Evolutionary conservation across 208 protist genomes (phyloP).

Genomic region (Novymonas esmeraldas): DNA sequence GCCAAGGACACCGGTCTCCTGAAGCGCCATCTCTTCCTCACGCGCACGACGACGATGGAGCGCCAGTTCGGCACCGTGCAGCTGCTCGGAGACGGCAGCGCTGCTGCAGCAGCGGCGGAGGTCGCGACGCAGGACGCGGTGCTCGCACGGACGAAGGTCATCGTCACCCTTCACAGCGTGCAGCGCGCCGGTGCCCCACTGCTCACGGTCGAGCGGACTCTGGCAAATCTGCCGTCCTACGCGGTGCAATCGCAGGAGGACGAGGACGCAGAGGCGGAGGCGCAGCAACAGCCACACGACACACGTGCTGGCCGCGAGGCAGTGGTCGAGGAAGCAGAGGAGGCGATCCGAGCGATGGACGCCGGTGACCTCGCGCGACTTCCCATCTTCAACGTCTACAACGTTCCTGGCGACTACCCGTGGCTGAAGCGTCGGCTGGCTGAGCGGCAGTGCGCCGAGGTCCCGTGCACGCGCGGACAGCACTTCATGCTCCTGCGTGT

Average conservation of each 20-base stretch:
- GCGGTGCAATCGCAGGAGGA: slow-evolving; percentile 4
- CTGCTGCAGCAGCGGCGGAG: background rate
- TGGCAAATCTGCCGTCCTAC: slow-evolving; percentile 34
- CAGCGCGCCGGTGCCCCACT: slow-evolving; percentile 11
- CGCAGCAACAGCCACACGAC: background rate
- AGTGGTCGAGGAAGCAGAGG: background rate
- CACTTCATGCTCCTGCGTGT: slow-evolving; percentile 32
- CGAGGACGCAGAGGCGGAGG: slow-evolving; percentile 8
- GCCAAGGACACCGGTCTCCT: slow-evolving; percentile 10
- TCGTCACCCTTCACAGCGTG: slow-evolving; percentile 18
- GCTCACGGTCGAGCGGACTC: slow-evolving; percentile 7
- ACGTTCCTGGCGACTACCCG: slow-evolving; percentile 37
- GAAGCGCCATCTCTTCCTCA: slow-evolving; percentile 32
- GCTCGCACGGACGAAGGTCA: slow-evolving; percentile 18
- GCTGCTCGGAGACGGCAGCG: slow-evolving; percentile 13
- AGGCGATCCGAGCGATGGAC: slow-evolving; percentile 11
- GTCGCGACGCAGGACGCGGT: slow-evolving; percentile 3
- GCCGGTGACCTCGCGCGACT: slow-evolving; percentile 15
- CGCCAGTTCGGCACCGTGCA: slow-evolving; percentile 49
- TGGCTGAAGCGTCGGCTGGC: slow-evolving; percentile 36
- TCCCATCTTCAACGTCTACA: slow-evolving; percentile 39
- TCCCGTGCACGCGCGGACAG: slow-evolving; percentile 36
- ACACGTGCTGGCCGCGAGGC: too few species aligned
- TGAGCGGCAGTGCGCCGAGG: slow-evolving; percentile 33
- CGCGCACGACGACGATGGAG: slow-evolving; percentile 18